Evolutionary conservation across 768 basidiomycete species (phyloP).

Genomic region (Leccinum disarticulatum): DNA sequence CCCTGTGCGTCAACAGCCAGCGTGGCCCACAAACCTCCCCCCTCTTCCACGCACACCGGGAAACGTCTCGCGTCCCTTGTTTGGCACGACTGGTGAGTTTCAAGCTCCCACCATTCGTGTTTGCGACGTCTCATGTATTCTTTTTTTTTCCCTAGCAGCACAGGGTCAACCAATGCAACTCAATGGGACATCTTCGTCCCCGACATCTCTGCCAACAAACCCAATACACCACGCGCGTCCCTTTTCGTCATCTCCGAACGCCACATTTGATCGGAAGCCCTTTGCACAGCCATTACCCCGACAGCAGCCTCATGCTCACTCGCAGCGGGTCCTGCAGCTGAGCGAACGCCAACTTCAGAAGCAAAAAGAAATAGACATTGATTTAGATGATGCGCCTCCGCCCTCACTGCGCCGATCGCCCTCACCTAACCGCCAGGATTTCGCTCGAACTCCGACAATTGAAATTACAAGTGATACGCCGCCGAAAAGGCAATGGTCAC

Average conservation of each 20-base stretch:
- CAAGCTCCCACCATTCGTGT: not conserved
- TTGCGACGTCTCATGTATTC: slow-evolving; percentile 7
- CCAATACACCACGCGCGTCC: slow-evolving; percentile 17
- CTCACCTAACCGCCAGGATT: slow-evolving; percentile 21
- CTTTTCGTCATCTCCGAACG: slow-evolving; percentile 22
- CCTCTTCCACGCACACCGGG: slow-evolving; percentile 31
- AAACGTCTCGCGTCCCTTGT: slow-evolving; percentile 9
- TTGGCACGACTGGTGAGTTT: slow-evolving; percentile 22
- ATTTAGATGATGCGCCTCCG: slow-evolving; percentile 45
- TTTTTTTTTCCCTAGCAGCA: not conserved
- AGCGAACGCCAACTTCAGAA: slow-evolving; percentile 29
- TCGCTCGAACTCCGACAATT: slow-evolving; percentile 25
- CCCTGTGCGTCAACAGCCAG: slow-evolving; percentile 20
- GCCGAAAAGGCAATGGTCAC: slow-evolving; percentile 31
- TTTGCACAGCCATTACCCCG: slow-evolving; percentile 15
- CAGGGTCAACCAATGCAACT: slow-evolving; percentile 9
- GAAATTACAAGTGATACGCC: slow-evolving; percentile 31
- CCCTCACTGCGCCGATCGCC: slow-evolving; percentile 42
- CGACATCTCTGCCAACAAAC: slow-evolving; percentile 23
- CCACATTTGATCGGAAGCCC: slow-evolving; percentile 25
- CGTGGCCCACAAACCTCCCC: slow-evolving; percentile 25
- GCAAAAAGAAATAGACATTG: slow-evolving; percentile 28
- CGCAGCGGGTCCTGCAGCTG: slow-evolving; percentile 17
- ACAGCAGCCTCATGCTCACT: slow-evolving; percentile 10
- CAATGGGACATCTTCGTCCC: slow-evolving; percentile 13